phyloP scores from a whole-genome alignment of 176 grass and related monocot genomes.

The Avena atlantica region DNA sequence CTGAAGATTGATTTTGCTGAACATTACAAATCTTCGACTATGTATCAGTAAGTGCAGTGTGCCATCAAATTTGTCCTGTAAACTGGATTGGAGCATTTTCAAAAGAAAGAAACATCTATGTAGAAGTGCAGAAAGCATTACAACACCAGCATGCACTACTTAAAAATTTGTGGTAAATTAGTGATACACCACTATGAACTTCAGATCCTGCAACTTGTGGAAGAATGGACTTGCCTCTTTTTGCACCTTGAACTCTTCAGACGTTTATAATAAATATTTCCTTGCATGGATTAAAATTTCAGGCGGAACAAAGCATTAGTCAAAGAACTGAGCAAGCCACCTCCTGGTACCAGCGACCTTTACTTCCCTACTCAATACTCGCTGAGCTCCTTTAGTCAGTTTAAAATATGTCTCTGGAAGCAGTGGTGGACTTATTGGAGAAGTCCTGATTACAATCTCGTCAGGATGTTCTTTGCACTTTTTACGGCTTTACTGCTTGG shows the following conservation, averaged over 20 bases:
- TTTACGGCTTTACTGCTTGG: conserved; percentile 68
- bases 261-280: conserved; percentile 38
- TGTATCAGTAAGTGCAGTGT: conserved; percentile 62
- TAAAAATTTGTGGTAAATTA: conserved; percentile 11
- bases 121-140: conserved; percentile 10
- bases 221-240: conserved; percentile 19
- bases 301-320: conserved; percentile 73
- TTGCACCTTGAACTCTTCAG: conserved; percentile 33
- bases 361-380: conserved; percentile 72
- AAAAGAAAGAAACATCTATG: conserved; percentile 17
- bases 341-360: conserved; percentile 67
- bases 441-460: conserved; percentile 78
- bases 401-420: conserved; percentile 79
- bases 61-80: conserved; percentile 3
- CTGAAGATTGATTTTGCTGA: conserved; percentile 72
- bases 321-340: conserved; percentile 67
- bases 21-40: conserved; percentile 63
- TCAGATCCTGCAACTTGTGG: not conserved
- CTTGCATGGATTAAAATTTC: conserved; percentile 39
- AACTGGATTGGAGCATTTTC: conserved; percentile 2
- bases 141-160: conserved; percentile 4
- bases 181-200: conserved; percentile 32
- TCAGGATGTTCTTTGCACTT: conserved; percentile 64
- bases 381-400: conserved; percentile 53
- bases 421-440: conserved; percentile 90